Base-by-base conservation (phyloP, 2,329 filamentous ascomycete genomes). In the Paecilomyces fulvus region DNA sequence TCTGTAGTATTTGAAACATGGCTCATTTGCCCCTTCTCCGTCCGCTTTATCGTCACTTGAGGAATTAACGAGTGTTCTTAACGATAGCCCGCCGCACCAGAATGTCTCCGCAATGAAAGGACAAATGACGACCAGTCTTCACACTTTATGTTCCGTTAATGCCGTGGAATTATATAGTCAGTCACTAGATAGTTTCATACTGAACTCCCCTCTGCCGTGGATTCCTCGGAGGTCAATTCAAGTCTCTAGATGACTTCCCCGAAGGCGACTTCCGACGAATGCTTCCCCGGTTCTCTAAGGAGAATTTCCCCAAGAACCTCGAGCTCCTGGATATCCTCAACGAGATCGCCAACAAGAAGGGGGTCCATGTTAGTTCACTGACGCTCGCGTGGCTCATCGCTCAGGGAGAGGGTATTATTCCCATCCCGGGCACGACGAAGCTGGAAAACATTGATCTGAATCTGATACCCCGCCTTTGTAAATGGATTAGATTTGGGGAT, bases 261-360 rank as follows among this genome's bases (percentile, higher is more conserved):
- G 64, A 67, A 9, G 71, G 64, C 4, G 80, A 83, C 63, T 75
- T 77, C 67, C 76, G 81, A 11, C 61, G 61, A 49, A 60, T 60
- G n/a, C 54, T 77, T 12, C 80, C 80, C 2, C 73, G 80, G 4
- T 83, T 81, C 69, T 71, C 61, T 21, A 69, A 73, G n/a, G 79
- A 79, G 55, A 81, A 84, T 63, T 80, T 83, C 65, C 70, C 67
- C 17, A 81, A 82, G 68, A 86, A 86, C 63, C 61, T 83, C 11
- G 72, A 76, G 61, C 67, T 85, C 5, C 48, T 49, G 20, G 48
- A 49, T 28, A n/a, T 49, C 21, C 48, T 63, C 43, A 53, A 58
- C 17, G 49, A 31, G 11, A n/a, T 64, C 28, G 59, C 61, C 14
- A 50, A 56, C 14, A 59, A 60, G 50, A 61, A 64, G 37, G 58